phyloP scores from a whole-genome alignment of 495 filamentous ascomycete species.

The Physcia stellaris region DNA sequence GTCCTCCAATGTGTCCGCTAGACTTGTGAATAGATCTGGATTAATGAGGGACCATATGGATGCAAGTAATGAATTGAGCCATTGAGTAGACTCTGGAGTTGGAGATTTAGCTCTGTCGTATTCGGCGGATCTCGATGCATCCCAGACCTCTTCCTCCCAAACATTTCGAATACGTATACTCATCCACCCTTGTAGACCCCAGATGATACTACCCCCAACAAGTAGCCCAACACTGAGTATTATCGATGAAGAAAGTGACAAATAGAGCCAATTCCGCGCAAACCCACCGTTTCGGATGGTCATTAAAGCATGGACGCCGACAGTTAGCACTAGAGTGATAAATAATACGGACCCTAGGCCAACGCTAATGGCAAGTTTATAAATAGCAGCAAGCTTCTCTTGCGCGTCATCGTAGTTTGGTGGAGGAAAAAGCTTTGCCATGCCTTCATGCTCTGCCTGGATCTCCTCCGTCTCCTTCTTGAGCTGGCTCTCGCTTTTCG shows the following conservation, averaged over 20 bases:
- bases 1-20: slow-evolving; percentile 55
- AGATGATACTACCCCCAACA: slow-evolving; percentile 23
- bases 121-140: slow-evolving; percentile 37
- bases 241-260: slow-evolving; percentile 14
- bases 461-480: slow-evolving; percentile 31
- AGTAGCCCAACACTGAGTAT: slow-evolving; percentile 15
- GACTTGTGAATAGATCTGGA: slow-evolving; percentile 49
- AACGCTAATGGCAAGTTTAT: slow-evolving; percentile 28
- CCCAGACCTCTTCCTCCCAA: slow-evolving; percentile 51
- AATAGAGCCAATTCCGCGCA: slow-evolving; percentile 8
- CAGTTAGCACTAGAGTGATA: slow-evolving; percentile 14
- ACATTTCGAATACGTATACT: slow-evolving; percentile 35
- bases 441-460: slow-evolving; percentile 31
- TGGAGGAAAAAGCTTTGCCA: slow-evolving; percentile 49
- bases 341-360: slow-evolving; percentile 26
- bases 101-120: slow-evolving; percentile 24
- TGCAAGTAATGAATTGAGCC: slow-evolving; percentile 50
- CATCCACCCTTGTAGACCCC: slow-evolving; percentile 37
- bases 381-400: slow-evolving; percentile 32
- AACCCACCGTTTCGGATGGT: not conserved
- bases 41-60: slow-evolving; percentile 59
- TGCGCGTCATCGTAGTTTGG: slow-evolving; percentile 38
- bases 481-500: slow-evolving; percentile 32
- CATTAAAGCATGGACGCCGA: slow-evolving; percentile 2
- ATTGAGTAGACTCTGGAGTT: slow-evolving; percentile 46